phyloP scores from a whole-genome alignment of 768 basidiomycete genomes.

The Serpula lacrymans region DNA sequence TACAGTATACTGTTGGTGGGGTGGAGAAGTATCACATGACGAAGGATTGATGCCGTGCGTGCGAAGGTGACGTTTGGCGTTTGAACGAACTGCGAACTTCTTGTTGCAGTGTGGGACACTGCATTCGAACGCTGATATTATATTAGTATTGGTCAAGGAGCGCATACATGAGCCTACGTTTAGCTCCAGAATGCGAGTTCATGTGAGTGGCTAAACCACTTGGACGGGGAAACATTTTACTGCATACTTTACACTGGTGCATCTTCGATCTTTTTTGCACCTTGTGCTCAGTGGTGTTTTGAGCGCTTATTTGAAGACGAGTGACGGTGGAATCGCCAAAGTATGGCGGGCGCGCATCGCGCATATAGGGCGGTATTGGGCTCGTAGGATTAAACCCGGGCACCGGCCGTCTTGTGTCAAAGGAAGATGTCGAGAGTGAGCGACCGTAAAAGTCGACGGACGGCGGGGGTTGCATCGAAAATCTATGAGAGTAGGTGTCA shows the following conservation, averaged over 20 bases:
- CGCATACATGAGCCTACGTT: slow-evolving; percentile 34
- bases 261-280: slow-evolving; percentile 42
- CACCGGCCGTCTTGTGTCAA: no score
- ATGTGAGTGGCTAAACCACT: slow-evolving; percentile 51
- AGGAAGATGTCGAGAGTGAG: no score
- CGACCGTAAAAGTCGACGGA: no score
- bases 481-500: no score
- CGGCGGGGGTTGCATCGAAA: no score
- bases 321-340: no score
- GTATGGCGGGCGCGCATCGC: no score
- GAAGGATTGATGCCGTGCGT: slow-evolving; percentile 57
- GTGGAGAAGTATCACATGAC: slow-evolving; percentile 12
- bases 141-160: slow-evolving; percentile 8
- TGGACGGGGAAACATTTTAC: slow-evolving; percentile 46
- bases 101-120: slow-evolving; percentile 58
- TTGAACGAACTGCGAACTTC: slow-evolving; percentile 75
- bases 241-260: slow-evolving; percentile 45
- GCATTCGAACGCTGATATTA: slow-evolving; percentile 37
- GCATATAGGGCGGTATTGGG: no score
- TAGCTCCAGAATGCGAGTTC: slow-evolving; percentile 51
- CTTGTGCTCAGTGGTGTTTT: slow-evolving; percentile 9
- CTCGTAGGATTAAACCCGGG: no score
- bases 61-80: slow-evolving; percentile 75
- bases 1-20: slow-evolving; percentile 30
- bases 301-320: not conserved